Conservation (phyloP, 164 flowering plant species). For the Chloranthus sessilifolius region DNA sequence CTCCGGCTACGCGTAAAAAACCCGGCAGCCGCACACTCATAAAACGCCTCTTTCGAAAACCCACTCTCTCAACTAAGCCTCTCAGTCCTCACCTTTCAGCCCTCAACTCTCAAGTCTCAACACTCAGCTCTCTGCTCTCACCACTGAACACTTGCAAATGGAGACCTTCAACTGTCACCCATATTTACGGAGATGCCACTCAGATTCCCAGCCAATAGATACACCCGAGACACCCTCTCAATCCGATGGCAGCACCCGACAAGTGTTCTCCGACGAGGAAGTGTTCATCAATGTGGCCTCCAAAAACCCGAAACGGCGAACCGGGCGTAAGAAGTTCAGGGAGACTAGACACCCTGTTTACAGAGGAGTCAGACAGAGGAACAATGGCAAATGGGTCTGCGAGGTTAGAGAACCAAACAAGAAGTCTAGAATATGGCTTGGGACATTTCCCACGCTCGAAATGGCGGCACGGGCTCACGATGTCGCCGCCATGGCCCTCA, state of each 20-base stretch:
- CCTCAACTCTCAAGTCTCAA: too few species aligned
- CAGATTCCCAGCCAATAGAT: neutral
- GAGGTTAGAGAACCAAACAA: conserved; percentile 41
- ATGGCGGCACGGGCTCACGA: conserved; percentile 80
- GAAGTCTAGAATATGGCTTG: conserved; percentile 63
- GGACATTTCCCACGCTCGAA: conserved; percentile 51
- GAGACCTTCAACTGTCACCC: neutral
- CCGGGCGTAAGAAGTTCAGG: conserved; percentile 35
- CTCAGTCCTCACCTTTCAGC: too few species aligned
- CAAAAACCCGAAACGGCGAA: conserved; percentile 17
- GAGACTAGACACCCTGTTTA: conserved; percentile 44
- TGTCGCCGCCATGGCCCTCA: conserved; percentile 60
- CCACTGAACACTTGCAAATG: too few species aligned
- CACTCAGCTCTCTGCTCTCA: too few species aligned
- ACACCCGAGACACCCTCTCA: neutral
- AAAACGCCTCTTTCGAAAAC: too few species aligned
- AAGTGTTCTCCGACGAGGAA: neutral
- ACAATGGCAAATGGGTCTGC: conserved; percentile 41
- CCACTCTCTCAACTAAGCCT: too few species aligned
- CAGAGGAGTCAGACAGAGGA: conserved; percentile 34
- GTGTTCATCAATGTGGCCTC: conserved; percentile 24
- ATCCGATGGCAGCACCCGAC: neutral
- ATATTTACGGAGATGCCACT: neutral
- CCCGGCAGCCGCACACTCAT: too few species aligned
- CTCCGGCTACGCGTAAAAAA: too few species aligned